Percentiles rank a stretch among this genome's conserved stretches.
phyloP scores from a whole-genome alignment of 2,329 filamentous ascomycete genomes.

The Neophaeococcomyces mojaviensis region DNA sequence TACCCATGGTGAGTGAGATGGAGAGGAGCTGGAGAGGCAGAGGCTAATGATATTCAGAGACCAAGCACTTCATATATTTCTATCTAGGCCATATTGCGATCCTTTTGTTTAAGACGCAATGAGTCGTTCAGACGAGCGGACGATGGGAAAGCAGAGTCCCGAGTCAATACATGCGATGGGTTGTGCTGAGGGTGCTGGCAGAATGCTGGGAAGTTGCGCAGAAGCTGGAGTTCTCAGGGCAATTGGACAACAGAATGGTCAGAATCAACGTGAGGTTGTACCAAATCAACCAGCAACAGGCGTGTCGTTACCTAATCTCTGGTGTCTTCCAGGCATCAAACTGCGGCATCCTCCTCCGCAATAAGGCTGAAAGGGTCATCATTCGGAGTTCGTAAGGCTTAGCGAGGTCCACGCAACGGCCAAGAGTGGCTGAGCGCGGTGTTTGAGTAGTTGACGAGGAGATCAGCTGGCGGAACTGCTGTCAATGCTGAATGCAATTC shows the following conservation, averaged over 20 bases:
- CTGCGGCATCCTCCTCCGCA: not conserved
- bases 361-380: conserved; percentile 4
- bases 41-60: conserved; percentile 54
- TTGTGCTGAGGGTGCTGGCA: too few relatives aligned
- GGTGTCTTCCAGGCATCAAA: not conserved
- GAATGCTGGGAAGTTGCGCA: too few relatives aligned
- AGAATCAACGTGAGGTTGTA: too few relatives aligned
- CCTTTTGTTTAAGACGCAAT: conserved; percentile 98
- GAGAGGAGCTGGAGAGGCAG: conserved; percentile 8
- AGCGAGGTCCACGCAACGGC: not conserved
- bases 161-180: too few relatives aligned
- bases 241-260: too few relatives aligned
- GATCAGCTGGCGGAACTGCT: not conserved
- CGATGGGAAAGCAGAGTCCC: too few relatives aligned
- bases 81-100: conserved; percentile 98
- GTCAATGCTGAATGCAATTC: too few relatives aligned
- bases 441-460: not conserved
- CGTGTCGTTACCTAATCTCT: too few relatives aligned
- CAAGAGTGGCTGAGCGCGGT: conserved; percentile 1
- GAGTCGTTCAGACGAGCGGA: not conserved
- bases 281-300: too few relatives aligned
- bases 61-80: conserved; percentile 99
- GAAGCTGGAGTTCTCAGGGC: too few relatives aligned
- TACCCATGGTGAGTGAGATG: conserved; percentile 67
- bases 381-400: not conserved